Percentiles rank a stretch among this genome's conserved stretches.
Evolutionary conservation across 371 early-diverging fungal species (phyloP).

Genomic region (Saksenaea oblongispora): DNA sequence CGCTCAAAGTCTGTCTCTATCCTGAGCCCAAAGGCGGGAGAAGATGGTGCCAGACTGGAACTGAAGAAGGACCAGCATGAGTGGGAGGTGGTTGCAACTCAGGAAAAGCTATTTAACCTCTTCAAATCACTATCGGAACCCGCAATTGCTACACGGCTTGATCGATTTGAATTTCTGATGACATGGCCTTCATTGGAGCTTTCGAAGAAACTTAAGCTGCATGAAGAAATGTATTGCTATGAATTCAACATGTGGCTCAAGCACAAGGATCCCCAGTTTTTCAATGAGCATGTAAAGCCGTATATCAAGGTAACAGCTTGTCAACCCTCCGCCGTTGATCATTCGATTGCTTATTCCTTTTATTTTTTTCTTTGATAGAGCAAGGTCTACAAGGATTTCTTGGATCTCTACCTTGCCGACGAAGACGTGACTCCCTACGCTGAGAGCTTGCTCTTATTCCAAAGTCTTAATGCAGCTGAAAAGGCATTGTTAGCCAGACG

Average conservation of each 20-base stretch:
- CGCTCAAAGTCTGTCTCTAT: constrained; percentile 26
- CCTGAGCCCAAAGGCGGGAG: background rate
- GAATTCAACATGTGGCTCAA: constrained; percentile 62
- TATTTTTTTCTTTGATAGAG: constrained; percentile 21
- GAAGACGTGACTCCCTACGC: constrained; percentile 35
- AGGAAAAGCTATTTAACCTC: constrained; percentile 35
- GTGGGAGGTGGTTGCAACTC: constrained; percentile 40
- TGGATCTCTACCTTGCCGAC: constrained; percentile 53
- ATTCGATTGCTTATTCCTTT: background rate
- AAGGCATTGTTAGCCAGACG: constrained; percentile 50
- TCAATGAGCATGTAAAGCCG: constrained; percentile 39
- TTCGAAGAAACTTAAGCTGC: constrained; percentile 24
- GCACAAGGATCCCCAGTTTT: constrained; percentile 49
- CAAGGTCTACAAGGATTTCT: constrained; percentile 52
- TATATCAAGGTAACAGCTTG: constrained; percentile 56
- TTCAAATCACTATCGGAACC: constrained; percentile 12
- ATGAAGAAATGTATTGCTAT: constrained; percentile 45
- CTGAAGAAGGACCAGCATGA: constrained; percentile 33
- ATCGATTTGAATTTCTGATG: constrained; percentile 23
- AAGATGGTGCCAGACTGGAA: constrained; percentile 8
- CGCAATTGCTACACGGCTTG: background rate
- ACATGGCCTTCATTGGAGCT: constrained; percentile 22
- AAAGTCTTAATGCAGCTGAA: constrained; percentile 37
- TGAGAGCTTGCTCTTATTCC: constrained; percentile 30
- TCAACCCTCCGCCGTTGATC: no score